phyloP scores from a whole-genome alignment of 148 eudicot species.

The Fagopyrum homotropicum region DNA sequence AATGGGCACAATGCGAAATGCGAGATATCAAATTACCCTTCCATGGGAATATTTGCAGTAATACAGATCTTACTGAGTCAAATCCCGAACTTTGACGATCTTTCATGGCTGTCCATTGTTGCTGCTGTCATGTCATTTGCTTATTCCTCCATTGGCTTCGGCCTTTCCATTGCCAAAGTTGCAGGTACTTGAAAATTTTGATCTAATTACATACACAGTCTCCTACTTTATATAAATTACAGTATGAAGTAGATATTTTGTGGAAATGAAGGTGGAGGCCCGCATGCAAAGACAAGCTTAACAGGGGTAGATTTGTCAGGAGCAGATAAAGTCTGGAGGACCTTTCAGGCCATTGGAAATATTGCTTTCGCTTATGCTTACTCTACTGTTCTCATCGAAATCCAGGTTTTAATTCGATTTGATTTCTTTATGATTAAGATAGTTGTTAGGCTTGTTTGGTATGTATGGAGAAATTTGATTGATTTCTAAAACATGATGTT shows the following conservation, averaged over 20 bases:
- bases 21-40: slow-evolving; percentile 48
- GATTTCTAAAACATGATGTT: too few species aligned
- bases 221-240: too few species aligned
- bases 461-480: too few species aligned
- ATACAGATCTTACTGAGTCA: slow-evolving; percentile 77
- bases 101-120: slow-evolving; percentile 84
- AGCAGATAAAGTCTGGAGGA: slow-evolving; percentile 67
- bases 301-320: slow-evolving; percentile 75
- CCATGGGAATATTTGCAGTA: slow-evolving; percentile 59
- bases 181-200: slow-evolving; percentile 28
- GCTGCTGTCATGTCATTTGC: slow-evolving; percentile 92
- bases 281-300: slow-evolving; percentile 38
- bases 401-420: slow-evolving; percentile 35
- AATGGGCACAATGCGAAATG: slow-evolving; percentile 52
- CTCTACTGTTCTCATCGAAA: slow-evolving; percentile 77
- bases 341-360: slow-evolving; percentile 82
- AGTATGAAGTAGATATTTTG: too few species aligned
- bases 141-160: slow-evolving; percentile 81
- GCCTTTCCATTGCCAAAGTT: slow-evolving; percentile 77
- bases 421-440: neutral
- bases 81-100: slow-evolving; percentile 76
- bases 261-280: slow-evolving; percentile 25
- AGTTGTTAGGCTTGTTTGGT: too few species aligned
- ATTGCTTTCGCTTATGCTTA: slow-evolving; percentile 90
- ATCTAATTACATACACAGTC: too few species aligned